Evolutionary conservation across 1,284 basidiomycete genomes (phyloP), one percentile per base, ranked within the genome.

Genomic region (Puccinia horiana): DNA sequence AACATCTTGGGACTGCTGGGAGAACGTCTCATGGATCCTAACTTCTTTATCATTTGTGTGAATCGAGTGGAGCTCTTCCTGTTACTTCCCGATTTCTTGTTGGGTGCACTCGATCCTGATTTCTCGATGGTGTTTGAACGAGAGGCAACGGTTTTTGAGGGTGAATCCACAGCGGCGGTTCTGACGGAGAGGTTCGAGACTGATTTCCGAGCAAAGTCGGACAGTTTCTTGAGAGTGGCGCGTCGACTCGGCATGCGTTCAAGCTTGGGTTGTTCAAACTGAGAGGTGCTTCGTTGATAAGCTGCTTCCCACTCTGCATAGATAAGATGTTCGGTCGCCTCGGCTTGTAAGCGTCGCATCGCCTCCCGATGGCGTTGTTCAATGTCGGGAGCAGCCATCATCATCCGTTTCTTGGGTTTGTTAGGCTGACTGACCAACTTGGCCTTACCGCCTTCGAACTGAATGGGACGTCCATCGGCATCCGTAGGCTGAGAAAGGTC

Each of bases 401-500:
- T 32, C 40, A 49, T 49, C 18, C 69, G 44, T 42, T 49, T 72
- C 52, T 75, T 75, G 35, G 75, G 56, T 40, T 44, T 52, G 37
- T 44, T 61, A 18, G 44, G 47, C 44, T 42, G 69, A 37, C 42
- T 52, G 40, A 54, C 61, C 26, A 78, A 16, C 35, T 47, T 37
- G 44, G 63, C 29, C 32, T 61, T 44, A 32, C 63, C 61, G 47
- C 37, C 76, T 70, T 70, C 77, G 40, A 23, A 58, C 20, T 49
- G 49, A 35, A 80, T 80, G 35, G 77, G 77, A 26, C 77, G 77
- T 12, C 77, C 77, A 72, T 56, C 52, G 18, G 77, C 44, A 37
- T 80, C 77, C 6, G 58, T 63, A 32, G 77, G 77, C 37, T 80
- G 77, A 72, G 65, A 70, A 35, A 80, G 77, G 52, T 80, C 77